phyloP scores from a whole-genome alignment of 75 land plant genomes.

The Selaginella tamariscina region DNA sequence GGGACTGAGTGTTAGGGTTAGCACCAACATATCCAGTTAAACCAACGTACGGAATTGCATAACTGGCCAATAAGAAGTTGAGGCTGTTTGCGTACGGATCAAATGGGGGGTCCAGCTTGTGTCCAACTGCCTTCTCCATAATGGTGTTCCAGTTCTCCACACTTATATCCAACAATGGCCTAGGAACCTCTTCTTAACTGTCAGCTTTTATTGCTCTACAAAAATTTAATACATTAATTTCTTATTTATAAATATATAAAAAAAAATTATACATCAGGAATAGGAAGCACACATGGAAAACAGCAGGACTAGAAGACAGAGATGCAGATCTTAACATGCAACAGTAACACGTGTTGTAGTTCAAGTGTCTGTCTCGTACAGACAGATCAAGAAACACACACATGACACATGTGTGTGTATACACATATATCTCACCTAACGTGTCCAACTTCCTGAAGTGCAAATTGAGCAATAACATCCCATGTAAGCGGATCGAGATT shows the following conservation, averaged over 20 bases:
- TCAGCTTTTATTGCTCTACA: slow-evolving; percentile 53
- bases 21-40: slow-evolving; percentile 78
- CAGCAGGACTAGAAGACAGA: background rate
- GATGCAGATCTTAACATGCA: background rate
- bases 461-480: slow-evolving; percentile 30
- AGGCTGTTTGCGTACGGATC: slow-evolving; percentile 53
- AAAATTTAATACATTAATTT: background rate
- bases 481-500: slow-evolving; percentile 28
- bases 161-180: slow-evolving; percentile 51
- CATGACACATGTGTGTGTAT: background rate
- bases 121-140: slow-evolving; percentile 47
- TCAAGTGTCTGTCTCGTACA: too few relatives aligned
- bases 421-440: slow-evolving; percentile 21
- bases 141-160: slow-evolving; percentile 34
- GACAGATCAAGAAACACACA: background rate
- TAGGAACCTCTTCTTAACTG: slow-evolving; percentile 37
- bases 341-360: background rate
- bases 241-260: background rate
- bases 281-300: background rate
- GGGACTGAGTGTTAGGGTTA: slow-evolving; percentile 34
- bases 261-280: background rate
- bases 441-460: slow-evolving; percentile 47
- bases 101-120: slow-evolving; percentile 40
- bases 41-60: slow-evolving; percentile 72
- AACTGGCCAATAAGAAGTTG: slow-evolving; percentile 58